Conservation (phyloP, 768 basidiomycete genomes). For the Psilocybe cubensis region DNA sequence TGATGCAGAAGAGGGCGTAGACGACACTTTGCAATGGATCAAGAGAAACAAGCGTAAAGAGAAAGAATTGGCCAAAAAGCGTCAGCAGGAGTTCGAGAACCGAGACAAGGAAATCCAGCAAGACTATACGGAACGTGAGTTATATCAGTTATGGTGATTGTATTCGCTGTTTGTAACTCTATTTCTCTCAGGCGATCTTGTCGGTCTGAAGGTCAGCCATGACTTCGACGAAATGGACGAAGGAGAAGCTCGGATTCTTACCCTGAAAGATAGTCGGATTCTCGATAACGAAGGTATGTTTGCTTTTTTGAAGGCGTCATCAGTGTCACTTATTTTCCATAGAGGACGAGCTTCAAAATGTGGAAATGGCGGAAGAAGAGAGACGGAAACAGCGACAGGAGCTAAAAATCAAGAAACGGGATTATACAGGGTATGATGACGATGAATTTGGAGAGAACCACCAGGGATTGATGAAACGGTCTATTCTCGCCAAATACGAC, state of each 20-base stretch:
- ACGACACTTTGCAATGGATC: constrained; percentile 88
- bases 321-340: constrained; percentile 9
- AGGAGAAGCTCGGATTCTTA: constrained; percentile 94
- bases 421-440: constrained; percentile 96
- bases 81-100: constrained; percentile 81
- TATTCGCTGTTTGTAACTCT: neutral
- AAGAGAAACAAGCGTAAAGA: constrained; percentile 91
- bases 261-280: constrained; percentile 94
- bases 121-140: constrained; percentile 87
- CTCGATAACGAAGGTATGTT: constrained; percentile 89
- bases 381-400: constrained; percentile 78
- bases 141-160: neutral
- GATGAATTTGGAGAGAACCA: constrained; percentile 84
- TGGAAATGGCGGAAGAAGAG: constrained; percentile 92
- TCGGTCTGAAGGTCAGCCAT: constrained; percentile 94
- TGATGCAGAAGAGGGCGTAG: constrained; percentile 77
- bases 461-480: constrained; percentile 73
- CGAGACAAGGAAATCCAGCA: constrained; percentile 79
- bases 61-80: constrained; percentile 83
- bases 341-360: constrained; percentile 99
- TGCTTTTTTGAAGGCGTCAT: neutral
- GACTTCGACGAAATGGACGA: constrained; percentile 91
- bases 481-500: constrained; percentile 92
- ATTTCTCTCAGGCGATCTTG: constrained; percentile 71
- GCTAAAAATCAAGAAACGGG: constrained; percentile 84